A percentile compares a stretch with the other conserved stretches of the same genome.
phyloP scores from a whole-genome alignment of 805 yeast species.

The Lipomyces spencermartinsiae region DNA sequence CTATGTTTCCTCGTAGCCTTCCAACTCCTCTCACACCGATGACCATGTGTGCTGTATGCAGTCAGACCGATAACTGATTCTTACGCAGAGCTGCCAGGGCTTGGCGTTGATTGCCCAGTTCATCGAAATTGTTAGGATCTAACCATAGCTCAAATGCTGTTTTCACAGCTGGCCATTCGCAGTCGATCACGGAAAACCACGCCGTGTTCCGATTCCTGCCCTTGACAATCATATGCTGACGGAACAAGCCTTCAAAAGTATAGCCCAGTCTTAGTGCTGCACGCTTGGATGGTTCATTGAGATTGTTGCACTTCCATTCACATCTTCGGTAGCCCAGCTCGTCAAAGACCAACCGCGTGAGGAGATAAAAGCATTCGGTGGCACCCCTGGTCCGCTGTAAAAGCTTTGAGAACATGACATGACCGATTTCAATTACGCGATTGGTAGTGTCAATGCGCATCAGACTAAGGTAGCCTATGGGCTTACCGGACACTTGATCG shows the following conservation, averaged over 20 bases:
- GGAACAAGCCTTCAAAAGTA: neutral
- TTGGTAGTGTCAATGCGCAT: neutral
- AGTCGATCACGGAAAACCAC: neutral
- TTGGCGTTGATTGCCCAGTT: neutral
- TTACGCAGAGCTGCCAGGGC: neutral
- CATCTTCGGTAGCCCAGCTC: neutral
- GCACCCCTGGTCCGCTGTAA: constrained; percentile 2
- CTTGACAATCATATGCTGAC: neutral
- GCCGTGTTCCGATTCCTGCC: neutral
- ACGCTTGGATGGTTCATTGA: constrained; percentile 1
- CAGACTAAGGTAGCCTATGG: neutral
- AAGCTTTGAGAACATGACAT: neutral
- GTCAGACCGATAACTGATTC: neutral
- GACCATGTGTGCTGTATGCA: too few relatives aligned
- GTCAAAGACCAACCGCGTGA: neutral
- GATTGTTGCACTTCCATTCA: constrained; percentile 1
- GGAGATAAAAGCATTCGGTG: neutral
- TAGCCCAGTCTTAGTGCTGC: neutral
- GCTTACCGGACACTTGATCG: neutral
- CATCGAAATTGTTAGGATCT: neutral
- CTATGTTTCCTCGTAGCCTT: too few relatives aligned
- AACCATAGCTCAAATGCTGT: neutral
- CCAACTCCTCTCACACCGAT: too few relatives aligned
- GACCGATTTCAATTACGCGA: neutral
- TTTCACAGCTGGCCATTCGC: neutral